Conservation (phyloP, 768 basidiomycete genomes). For the Glaciozyma antarctica region DNA sequence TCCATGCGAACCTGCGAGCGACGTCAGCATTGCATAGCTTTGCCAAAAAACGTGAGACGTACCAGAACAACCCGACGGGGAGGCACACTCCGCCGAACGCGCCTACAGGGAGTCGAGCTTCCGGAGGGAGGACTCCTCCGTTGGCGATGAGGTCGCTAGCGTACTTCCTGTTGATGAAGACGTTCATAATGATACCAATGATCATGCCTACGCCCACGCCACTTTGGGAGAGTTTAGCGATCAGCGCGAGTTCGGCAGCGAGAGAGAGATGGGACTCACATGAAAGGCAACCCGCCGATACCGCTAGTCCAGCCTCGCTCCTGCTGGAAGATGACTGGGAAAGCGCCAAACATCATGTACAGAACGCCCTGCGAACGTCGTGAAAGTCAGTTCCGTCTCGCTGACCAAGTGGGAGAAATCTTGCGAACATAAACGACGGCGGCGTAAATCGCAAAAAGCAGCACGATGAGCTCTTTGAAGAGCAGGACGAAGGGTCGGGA, state of each 20-base stretch:
- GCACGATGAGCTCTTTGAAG: slow-evolving; percentile 32
- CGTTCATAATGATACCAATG: slow-evolving; percentile 26
- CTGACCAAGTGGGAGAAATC: neutral
- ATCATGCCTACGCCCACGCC: slow-evolving; percentile 8
- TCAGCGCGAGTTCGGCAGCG: neutral
- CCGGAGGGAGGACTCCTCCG: slow-evolving; percentile 40
- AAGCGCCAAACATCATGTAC: slow-evolving; percentile 39
- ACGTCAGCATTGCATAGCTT: neutral
- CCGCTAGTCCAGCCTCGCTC: slow-evolving; percentile 42
- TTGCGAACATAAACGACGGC: neutral
- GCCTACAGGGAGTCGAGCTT: slow-evolving; percentile 41
- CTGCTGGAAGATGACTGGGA: slow-evolving; percentile 42
- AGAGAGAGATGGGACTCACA: slow-evolving; percentile 28
- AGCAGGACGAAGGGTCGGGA: slow-evolving; percentile 24
- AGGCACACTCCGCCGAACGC: slow-evolving; percentile 41
- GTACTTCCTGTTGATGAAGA: slow-evolving; percentile 41
- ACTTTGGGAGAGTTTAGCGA: too few relatives aligned
- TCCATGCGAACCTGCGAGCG: slow-evolving; percentile 26
- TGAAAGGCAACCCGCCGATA: slow-evolving; percentile 35
- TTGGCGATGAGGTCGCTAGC: slow-evolving; percentile 34
- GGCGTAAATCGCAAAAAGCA: slow-evolving; percentile 29
- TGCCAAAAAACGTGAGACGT: neutral
- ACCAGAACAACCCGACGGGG: slow-evolving; percentile 35
- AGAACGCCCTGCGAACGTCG: slow-evolving; percentile 15
- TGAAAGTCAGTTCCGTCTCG: neutral